Base-by-base conservation (phyloP, 2,329 filamentous ascomycete genomes). In the Neurospora crassa region DNA sequence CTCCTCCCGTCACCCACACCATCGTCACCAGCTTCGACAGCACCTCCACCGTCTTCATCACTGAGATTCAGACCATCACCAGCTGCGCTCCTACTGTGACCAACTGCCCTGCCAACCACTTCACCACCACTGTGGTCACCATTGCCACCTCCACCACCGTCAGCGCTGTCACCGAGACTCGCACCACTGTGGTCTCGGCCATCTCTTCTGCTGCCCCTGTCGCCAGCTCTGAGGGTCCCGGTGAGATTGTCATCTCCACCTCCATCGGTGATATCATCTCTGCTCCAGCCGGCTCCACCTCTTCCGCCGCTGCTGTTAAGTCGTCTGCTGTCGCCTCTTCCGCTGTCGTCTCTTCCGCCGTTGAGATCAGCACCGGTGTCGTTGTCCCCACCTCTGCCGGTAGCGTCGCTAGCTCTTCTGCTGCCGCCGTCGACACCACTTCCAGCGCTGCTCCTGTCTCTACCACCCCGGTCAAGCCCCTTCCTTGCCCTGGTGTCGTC, bases 401-500 rank as follows among this genome's bases (percentile, higher is more conserved):
- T 29, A 47, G 45, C n/a, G 69, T 68, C 37, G 69, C 67, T 53
- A 67, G 83, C 72, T 84, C 84, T 1, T 86, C 85, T 68, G 79
- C 78, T 53, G 78, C 77, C 7, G 80, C 82, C 43, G 79, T 78
- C 43, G 73, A 76, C 29, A 75, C 78, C 71, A 80, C 80, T 59
- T 59, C 53, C 47, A 72, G 69, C 53, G 74, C 59, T 41, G 67
- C 68, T 63, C 69, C 68, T 68, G 70, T 68, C 45, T 73, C 74
- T 4, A 69, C 53, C 47, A 76, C 76, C 45, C 80, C 85, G 67
- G 78, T 81, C 14, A 79, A 82, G 78, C 83, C 84, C 43, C 82
- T 86, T 59, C 83, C 84, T 71, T 88, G 89, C 82, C 93, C 94
- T 71, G 82, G 85, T 37, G 87, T 94, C 68, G 90, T 97, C 68